Base-by-base conservation (phyloP, 2,329 filamentous ascomycete species). In the Cladophialophora yegresii region DNA sequence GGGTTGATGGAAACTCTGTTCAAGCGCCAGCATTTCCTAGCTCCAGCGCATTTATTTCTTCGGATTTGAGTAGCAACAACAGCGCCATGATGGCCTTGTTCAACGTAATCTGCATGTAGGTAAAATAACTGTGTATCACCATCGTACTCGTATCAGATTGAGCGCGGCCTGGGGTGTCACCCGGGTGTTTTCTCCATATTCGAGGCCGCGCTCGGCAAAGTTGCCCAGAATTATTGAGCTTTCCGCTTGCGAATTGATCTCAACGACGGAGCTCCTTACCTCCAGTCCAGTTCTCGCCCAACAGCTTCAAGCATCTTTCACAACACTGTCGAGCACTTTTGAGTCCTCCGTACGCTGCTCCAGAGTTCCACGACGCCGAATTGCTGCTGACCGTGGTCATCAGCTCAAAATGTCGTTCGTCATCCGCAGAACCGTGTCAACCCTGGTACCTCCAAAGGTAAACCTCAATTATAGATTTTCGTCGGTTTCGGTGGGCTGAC, bases 391-490 rank as follows among this genome's bases (percentile, higher is more conserved):
- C 59, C 16, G 3, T 26, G n/a, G 10, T 22, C 20, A 20, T 40
- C 43, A 67, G 67, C 62, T 68, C 85, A 91, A 83, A 82, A 97
- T 96, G 93, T 96, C 92, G 86, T 95, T 88, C 87, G 85, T 96
- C 77, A 87, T 88, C 77, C 91, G 90, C 82, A 89, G 93, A 83
- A 90, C 87, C 85, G 89, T 97, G 78, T 98, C 95, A 79, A 96
- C 96, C 85, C 89, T 99, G 81, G 97, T 99, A 76, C 96, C 96
- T 74, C 95, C 96, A 77, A 99, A 99, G 92, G 93, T 96, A 84
- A 73, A 67, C 63, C 61, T 63, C 60, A 58, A 47, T 32, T 43
- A 9, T 22, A 16, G 30, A 58, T 51, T 53, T 50, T 28, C 43
- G 12, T 26, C 43, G 20, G 30, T 47, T 26, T 56, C 54, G 40